Conservation (phyloP, 2,329 filamentous ascomycete genomes). For the Fusarium virguliforme region DNA sequence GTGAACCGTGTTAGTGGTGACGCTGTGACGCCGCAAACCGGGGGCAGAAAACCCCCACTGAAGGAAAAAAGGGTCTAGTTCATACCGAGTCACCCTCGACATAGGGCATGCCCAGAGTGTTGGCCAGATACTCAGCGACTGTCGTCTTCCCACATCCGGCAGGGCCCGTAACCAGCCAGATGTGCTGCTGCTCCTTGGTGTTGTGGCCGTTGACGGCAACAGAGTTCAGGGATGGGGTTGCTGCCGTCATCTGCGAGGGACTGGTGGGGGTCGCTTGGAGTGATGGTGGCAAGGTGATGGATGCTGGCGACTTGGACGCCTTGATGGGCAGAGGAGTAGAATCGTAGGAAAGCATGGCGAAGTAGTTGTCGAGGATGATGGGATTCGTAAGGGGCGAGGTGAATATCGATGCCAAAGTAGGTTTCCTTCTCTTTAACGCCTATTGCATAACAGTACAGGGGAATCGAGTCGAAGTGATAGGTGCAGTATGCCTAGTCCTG, state of each 20-base stretch:
- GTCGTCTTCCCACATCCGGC: conserved; percentile 87
- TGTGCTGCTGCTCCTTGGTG: conserved; percentile 70
- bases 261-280: conserved; percentile 41
- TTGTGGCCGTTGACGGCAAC: conserved; percentile 53
- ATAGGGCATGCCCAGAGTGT: conserved; percentile 76
- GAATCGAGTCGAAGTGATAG: conserved; percentile 28
- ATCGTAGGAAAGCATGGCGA: conserved; percentile 68
- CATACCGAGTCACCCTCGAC: conserved; percentile 84
- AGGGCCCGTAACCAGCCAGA: conserved; percentile 86
- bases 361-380: conserved; percentile 18
- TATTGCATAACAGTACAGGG: conserved; percentile 32
- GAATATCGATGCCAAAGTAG: conserved; percentile 18
- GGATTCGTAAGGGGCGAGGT: conserved; percentile 17
- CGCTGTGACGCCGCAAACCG: conserved; percentile 7
- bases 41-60: conserved; percentile 17
- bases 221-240: conserved; percentile 50
- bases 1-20: conserved; percentile 46
- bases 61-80: conserved; percentile 14
- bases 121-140: conserved; percentile 76
- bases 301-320: conserved; percentile 56
- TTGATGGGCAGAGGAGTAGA: conserved; percentile 62
- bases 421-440: conserved; percentile 31
- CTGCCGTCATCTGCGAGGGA: conserved; percentile 43
- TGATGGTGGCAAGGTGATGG: conserved; percentile 44
- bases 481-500: conserved; percentile 32